Evolutionary conservation across 331 rosid species (phyloP).

Genomic region (Rosa hybrid): DNA sequence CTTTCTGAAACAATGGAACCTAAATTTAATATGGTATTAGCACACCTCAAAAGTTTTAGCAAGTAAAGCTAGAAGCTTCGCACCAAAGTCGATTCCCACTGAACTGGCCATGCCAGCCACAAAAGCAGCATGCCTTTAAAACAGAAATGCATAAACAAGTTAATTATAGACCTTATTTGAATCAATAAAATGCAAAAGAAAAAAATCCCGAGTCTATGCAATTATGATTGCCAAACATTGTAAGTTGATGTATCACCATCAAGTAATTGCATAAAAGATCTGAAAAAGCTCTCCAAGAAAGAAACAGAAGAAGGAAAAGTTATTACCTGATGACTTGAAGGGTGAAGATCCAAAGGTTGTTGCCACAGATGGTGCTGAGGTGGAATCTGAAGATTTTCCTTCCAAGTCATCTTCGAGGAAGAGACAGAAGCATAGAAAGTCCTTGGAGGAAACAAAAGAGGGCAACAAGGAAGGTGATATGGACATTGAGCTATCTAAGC

Average conservation of each 20-base stretch:
- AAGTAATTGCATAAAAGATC: too few relatives aligned
- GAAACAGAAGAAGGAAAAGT: too few relatives aligned
- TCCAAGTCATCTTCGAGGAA: conserved; percentile 26
- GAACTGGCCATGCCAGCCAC: conserved; percentile 85
- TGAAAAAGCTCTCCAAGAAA: too few relatives aligned
- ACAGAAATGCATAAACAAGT: conserved; percentile 16
- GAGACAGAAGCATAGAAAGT: conserved; percentile 53
- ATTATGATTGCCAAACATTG: not conserved
- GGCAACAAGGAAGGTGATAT: conserved; percentile 25
- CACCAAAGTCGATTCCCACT: conserved; percentile 75
- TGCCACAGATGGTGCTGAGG: conserved; percentile 29
- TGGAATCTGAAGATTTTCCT: conserved; percentile 31
- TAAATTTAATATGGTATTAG: not conserved
- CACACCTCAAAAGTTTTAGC: conserved; percentile 84
- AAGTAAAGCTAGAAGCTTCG: conserved; percentile 77
- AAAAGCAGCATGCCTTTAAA: conserved; percentile 81
- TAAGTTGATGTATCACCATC: not conserved
- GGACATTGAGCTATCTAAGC: conserved; percentile 18
- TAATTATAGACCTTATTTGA: conserved; percentile 24
- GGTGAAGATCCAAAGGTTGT: conserved; percentile 22
- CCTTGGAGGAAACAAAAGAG: conserved; percentile 34
- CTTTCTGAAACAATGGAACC: not conserved
- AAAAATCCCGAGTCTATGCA: not conserved
- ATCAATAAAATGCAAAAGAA: not conserved
- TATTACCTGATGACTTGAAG: conserved; percentile 19